Evolutionary conservation across 306 rosid species (phyloP), one percentile per base, ranked within the genome.

Genomic region (Dryas alaskensis): DNA sequence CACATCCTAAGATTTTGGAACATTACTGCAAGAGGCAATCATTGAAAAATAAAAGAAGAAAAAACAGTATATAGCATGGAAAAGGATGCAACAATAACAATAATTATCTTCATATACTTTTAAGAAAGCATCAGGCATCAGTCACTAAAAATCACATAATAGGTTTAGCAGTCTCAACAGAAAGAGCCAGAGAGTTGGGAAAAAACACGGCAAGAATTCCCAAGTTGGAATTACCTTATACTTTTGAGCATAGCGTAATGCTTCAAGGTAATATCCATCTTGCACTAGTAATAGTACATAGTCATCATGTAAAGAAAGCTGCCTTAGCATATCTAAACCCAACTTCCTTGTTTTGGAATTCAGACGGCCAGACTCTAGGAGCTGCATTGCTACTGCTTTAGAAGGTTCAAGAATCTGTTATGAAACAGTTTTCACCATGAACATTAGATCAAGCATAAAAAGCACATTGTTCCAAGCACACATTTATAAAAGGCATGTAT

Each of bases 241-340:
- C 81, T 94, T 94, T 72, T 91, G 80, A 40, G 89, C 87, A 68
- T 90, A 92, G 51, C 96, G 91, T 77, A 94, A 84, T 59, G 97
- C 96, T 87, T 94, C 97, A 71, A 94, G 89, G 88, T 86, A 90
- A 86, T 87, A 88, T 70, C 99, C 96, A 54, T 92, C 98, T 84
- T 94, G 93, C 77, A 88, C 98, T 13, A 90, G 92, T 63, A 86
- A 69, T 69, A 89, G 82, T 37, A 89, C 90, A 64, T 92, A 94
- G 82, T 94, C 99, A 75, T 89, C 87, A 82, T 92, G 98, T 58
- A 94, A 87, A 78, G 96, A 89, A 67, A 94, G 95, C 82, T 84
- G 90, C 76, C 98, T 92, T 67, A 92, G 89, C 99, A 94, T 94
- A 82, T 89, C 93, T 61, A 92, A 87, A 79, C 99, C 99, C 77